phyloP scores from a whole-genome alignment of 2,329 filamentous ascomycete genomes.

The Fonsecaea monophora region DNA sequence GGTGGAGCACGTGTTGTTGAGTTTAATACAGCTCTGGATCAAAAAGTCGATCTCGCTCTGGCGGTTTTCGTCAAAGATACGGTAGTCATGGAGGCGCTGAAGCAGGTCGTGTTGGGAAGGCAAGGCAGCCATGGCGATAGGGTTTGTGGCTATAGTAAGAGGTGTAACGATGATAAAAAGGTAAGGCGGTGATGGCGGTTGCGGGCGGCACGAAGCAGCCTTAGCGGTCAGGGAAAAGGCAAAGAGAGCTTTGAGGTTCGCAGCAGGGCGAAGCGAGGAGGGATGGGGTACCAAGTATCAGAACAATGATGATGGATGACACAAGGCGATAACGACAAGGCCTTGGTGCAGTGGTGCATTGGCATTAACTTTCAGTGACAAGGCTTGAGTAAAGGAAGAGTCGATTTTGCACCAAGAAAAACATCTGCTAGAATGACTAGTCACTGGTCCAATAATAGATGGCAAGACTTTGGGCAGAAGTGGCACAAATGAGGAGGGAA shows the following conservation, averaged over 20 bases:
- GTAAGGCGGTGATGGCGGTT: not conserved
- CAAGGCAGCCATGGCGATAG: slow-evolving; percentile 17
- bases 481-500: slow-evolving; percentile 1
- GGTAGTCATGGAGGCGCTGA: slow-evolving; percentile 23
- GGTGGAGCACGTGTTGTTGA: slow-evolving; percentile 23
- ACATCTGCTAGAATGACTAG: not conserved
- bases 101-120: slow-evolving; percentile 19
- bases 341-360: no score
- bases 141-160: not conserved
- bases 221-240: not conserved
- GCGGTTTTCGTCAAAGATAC: slow-evolving; percentile 31
- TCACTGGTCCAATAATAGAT: not conserved
- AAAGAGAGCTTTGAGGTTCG: not conserved
- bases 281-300: not conserved
- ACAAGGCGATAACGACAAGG: not conserved
- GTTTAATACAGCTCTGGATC: slow-evolving; percentile 22
- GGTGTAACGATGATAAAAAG: not conserved
- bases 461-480: not conserved
- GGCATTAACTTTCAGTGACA: not conserved
- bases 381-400: not conserved
- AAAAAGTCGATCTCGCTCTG: slow-evolving; percentile 31
- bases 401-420: not conserved
- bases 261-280: not conserved
- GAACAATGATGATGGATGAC: not conserved
- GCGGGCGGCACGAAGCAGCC: not conserved